Evolutionary conservation across 805 yeast genomes (phyloP), one percentile per base, ranked within the genome.

Genomic region (Scheffersomyces coipomensis): DNA sequence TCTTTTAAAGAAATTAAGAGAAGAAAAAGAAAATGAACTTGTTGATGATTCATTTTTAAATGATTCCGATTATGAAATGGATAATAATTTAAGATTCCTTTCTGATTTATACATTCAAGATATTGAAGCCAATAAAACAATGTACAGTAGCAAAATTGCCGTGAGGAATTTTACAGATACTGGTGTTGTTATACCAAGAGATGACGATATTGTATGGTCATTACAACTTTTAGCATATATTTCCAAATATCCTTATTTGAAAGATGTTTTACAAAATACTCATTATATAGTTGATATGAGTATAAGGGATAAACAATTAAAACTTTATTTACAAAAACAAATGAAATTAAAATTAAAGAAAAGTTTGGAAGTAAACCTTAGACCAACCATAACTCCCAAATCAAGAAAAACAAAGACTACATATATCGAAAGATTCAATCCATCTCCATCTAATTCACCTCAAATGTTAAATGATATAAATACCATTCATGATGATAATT

Each of bases 161-260:
- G 64, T 62, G 1, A 37, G 75, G 35, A 64, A 50, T 39, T 69
- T 69, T 45, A 67, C 73, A 12, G 71, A 66, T 18, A 63, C 84
- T 30, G 95, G 96, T 1, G 79, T 82, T 17, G 73, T 90, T n/a
- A 76, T 89, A 5, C 97, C 97, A 1, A 77, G 88, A 40, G 95
- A 87, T 46, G 97, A 91, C 57, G 99, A 91, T 56, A 87, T 91
- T 13, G 82, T 88, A 26, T 89, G 97, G 96, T 85, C 96, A 3
- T 68, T 91, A 38, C 98, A 91, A 60, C 72, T 93, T 16, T 62
- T 93, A 36, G 98, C 98, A 11, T 91, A 89, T 60, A 87, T 90
- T 30, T 89, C 97, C 4, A 91, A 91, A 61, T 91, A 93, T 54
- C 83, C 97, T 0, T 76, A 79, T 45, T 67, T 90, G 58, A 85